Percentiles rank a stretch among this genome's conserved stretches.
phyloP scores from a whole-genome alignment of 441 rosid species.

The Adansonia gregorii region DNA sequence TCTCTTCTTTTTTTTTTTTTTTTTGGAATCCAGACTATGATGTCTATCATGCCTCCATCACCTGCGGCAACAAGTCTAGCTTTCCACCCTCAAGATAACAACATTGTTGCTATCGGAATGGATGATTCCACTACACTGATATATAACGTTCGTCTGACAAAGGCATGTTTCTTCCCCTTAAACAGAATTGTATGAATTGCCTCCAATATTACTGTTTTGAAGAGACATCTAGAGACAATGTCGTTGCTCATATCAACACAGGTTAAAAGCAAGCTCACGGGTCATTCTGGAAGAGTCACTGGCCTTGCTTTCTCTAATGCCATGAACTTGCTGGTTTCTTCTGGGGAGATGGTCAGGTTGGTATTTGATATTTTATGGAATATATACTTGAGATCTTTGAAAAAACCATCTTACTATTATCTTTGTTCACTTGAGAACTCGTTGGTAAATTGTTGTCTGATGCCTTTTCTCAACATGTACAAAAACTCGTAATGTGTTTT shows the following conservation, averaged over 20 bases:
- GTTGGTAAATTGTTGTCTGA: background rate
- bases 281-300: slow-evolving; percentile 54
- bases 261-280: slow-evolving; percentile 52
- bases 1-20: slow-evolving; percentile 7
- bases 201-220: background rate
- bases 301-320: slow-evolving; percentile 58
- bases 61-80: slow-evolving; percentile 67
- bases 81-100: slow-evolving; percentile 68
- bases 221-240: background rate
- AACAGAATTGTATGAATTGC: background rate
- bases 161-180: slow-evolving; percentile 42
- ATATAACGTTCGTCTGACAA: slow-evolving; percentile 47
- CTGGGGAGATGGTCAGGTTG: slow-evolving; percentile 67
- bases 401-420: background rate
- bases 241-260: slow-evolving; percentile 26
- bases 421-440: background rate
- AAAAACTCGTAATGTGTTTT: slow-evolving; percentile 4
- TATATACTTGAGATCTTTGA: too few species aligned
- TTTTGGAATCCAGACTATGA: slow-evolving; percentile 55
- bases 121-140: slow-evolving; percentile 56
- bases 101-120: slow-evolving; percentile 64
- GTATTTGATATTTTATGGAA: slow-evolving; percentile 3
- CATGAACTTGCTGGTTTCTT: slow-evolving; percentile 52
- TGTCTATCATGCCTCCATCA: slow-evolving; percentile 53
- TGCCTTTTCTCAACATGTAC: background rate